Evolutionary conservation across 164 flowering plant genomes (phyloP).

Genomic region (Magnolia sinica): DNA sequence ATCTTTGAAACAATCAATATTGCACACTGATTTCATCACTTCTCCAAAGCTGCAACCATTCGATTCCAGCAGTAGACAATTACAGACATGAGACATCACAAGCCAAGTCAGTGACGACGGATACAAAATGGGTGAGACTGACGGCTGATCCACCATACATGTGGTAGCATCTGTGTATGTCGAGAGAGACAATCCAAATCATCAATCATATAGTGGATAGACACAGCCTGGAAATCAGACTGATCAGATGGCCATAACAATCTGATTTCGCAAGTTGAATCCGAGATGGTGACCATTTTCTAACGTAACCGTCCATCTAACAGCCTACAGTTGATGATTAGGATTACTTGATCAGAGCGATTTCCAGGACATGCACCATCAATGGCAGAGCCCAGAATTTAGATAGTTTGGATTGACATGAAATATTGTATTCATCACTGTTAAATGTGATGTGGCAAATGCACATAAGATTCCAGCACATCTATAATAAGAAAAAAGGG

Average conservation of each 20-base stretch:
- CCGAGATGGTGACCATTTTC: not conserved
- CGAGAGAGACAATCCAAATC: not conserved
- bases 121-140: not conserved
- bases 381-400: too few relatives aligned
- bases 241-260: not conserved
- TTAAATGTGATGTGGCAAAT: too few relatives aligned
- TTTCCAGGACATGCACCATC: not conserved
- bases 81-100: constrained; percentile 1
- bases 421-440: too few relatives aligned
- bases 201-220: not conserved
- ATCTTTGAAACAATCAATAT: not conserved
- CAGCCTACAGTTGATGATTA: not conserved
- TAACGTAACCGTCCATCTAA: not conserved
- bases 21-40: not conserved
- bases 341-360: not conserved
- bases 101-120: not conserved
- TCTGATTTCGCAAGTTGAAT: not conserved
- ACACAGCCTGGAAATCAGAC: not conserved
- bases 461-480: too few relatives aligned
- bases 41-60: constrained; percentile 42
- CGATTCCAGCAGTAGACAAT: constrained; percentile 27
- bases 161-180: not conserved
- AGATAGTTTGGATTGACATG: too few relatives aligned
- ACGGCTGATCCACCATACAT: not conserved
- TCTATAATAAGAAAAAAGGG: too few relatives aligned